These are phyloP conservation scores for Inosperma sp. DNA, from an alignment of 768 basidiomycete species.

Conservation along the genomic window DNA sequence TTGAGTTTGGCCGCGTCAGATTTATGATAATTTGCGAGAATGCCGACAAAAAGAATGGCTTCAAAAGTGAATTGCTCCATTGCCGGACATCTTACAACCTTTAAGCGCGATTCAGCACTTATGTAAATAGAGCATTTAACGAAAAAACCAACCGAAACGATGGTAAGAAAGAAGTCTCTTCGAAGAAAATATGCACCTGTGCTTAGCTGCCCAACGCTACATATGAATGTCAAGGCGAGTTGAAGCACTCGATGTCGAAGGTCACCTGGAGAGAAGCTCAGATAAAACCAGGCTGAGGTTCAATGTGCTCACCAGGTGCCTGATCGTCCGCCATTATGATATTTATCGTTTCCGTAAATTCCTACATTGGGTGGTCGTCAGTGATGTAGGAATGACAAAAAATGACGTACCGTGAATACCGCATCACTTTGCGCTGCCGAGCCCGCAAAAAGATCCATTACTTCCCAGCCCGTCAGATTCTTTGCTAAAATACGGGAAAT, in stretches of 20 bases:
- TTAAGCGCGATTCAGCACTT: not conserved
- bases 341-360: slow-evolving; percentile 45
- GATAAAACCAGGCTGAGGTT: not conserved
- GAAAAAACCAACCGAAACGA: slow-evolving; percentile 39
- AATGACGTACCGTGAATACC: slow-evolving; percentile 46
- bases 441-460: slow-evolving; percentile 65
- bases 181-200: slow-evolving; percentile 70
- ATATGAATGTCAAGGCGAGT: slow-evolving; percentile 53
- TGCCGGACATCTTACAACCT: slow-evolving; percentile 55
- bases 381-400: not conserved
- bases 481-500: slow-evolving; percentile 50
- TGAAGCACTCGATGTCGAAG: slow-evolving; percentile 53
- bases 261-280: slow-evolving; percentile 30
- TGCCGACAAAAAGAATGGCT: slow-evolving; percentile 52
- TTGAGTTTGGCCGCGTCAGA: slow-evolving; percentile 68
- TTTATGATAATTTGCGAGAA: slow-evolving; percentile 69
- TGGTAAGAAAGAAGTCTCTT: slow-evolving; percentile 53
- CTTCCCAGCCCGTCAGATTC: slow-evolving; percentile 63
- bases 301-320: slow-evolving; percentile 38
- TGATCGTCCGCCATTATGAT: slow-evolving; percentile 41
- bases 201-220: slow-evolving; percentile 58
- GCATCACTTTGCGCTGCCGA: slow-evolving; percentile 53
- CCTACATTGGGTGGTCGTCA: slow-evolving; percentile 29
- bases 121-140: not conserved
- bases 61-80: slow-evolving; percentile 58